Percentiles rank a stretch among this genome's conserved stretches.
phyloP scores from a whole-genome alignment of 305 asterid species.

The Solanum chacoense region DNA sequence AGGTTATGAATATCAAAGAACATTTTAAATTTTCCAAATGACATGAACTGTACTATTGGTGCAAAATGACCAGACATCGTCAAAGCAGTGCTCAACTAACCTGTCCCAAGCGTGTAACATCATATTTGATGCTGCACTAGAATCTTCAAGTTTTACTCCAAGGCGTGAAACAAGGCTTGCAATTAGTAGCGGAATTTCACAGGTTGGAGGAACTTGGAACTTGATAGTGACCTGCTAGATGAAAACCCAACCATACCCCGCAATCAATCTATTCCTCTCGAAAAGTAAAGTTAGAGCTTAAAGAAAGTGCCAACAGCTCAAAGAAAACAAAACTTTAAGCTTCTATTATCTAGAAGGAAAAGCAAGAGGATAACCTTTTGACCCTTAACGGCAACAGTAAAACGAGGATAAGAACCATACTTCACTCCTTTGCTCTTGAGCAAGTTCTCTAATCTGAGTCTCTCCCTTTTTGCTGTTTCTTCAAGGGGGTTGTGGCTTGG shows the following conservation, averaged over 20 bases:
- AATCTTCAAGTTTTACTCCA: constrained; percentile 55
- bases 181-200: constrained; percentile 76
- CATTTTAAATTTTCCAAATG: background rate
- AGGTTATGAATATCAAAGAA: background rate
- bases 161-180: constrained; percentile 72
- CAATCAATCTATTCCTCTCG: background rate
- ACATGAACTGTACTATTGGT: background rate
- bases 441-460: constrained; percentile 51
- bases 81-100: constrained; percentile 26
- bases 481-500: constrained; percentile 41
- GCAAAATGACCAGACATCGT: background rate
- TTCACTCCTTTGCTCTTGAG: constrained; percentile 54
- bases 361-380: constrained; percentile 42
- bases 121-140: constrained; percentile 73
- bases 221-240: constrained; percentile 54
- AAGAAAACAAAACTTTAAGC: background rate
- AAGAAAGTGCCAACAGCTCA: background rate
- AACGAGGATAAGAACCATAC: constrained; percentile 60
- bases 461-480: constrained; percentile 65
- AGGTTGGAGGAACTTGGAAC: constrained; percentile 79
- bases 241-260: background rate
- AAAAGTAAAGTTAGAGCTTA: background rate
- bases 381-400: constrained; percentile 73
- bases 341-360: background rate
- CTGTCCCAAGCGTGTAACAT: constrained; percentile 84